phyloP scores from a whole-genome alignment of 352 stramenopile genomes.

The Peronosclerospora sorghi region DNA sequence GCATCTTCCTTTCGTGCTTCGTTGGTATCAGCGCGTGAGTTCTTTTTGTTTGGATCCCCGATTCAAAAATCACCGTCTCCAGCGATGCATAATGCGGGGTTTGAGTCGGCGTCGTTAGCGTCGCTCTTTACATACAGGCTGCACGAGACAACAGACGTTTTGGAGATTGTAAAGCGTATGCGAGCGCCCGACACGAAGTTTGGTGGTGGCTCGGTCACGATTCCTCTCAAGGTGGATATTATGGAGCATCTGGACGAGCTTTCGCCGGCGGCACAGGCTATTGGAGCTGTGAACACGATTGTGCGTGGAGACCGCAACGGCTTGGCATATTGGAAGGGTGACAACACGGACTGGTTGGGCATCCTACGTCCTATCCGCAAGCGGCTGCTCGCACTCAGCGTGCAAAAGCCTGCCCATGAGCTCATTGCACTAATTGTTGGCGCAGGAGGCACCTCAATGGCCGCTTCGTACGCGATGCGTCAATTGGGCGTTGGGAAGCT shows the following conservation, averaged over 20 bases:
- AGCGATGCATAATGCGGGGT: conserved; percentile 95
- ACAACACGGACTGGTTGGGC: conserved; percentile 99
- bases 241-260: conserved; percentile 90
- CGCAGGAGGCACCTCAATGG: conserved; percentile 90
- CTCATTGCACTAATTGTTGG: conserved; percentile 79
- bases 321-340: conserved; percentile 56
- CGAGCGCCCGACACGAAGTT: conserved; percentile 44
- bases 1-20: neutral
- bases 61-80: conserved; percentile 94
- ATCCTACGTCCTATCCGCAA: conserved; percentile 89
- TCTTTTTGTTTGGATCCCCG: conserved; percentile 93
- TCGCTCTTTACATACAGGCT: conserved; percentile 85
- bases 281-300: conserved; percentile 98
- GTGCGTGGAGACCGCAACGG: conserved; percentile 52
- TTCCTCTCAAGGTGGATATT: conserved; percentile 95
- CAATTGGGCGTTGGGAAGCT: conserved; percentile 73
- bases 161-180: conserved; percentile 39
- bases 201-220: conserved; percentile 94
- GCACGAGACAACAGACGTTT: conserved; percentile 47
- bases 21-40: conserved; percentile 47
- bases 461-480: conserved; percentile 89
- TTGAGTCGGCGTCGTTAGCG: conserved; percentile 74
- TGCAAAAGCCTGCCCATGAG: conserved; percentile 9
- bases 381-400: conserved; percentile 19
- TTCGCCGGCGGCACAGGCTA: conserved; percentile 86